Percentiles rank a stretch among this genome's conserved stretches.
phyloP scores from a whole-genome alignment of 495 filamentous ascomycete genomes.

The Hyaloscypha finlandica region DNA sequence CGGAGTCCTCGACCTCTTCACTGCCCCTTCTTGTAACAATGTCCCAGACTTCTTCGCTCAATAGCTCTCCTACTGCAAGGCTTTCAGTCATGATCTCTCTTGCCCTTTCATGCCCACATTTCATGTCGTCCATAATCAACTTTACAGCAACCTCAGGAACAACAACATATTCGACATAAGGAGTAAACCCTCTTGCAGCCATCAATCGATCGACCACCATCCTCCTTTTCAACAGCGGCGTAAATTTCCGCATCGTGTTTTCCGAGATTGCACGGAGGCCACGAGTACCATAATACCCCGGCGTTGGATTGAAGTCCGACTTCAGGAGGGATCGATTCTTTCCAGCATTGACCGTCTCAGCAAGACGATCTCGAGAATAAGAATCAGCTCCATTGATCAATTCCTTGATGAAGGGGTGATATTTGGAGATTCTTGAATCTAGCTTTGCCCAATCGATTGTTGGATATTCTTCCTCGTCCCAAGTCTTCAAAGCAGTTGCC shows the following conservation, averaged over 20 bases:
- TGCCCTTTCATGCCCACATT: conserved; percentile 62
- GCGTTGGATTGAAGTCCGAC: conserved; percentile 43
- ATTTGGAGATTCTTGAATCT: conserved; percentile 59
- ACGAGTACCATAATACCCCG: conserved; percentile 86
- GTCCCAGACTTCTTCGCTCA: conserved; percentile 70
- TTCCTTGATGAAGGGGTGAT: conserved; percentile 54
- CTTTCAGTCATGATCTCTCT: conserved; percentile 72
- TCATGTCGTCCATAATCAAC: conserved; percentile 87
- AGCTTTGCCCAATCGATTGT: conserved; percentile 74
- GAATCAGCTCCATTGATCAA: conserved; percentile 63
- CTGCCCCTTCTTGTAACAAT: conserved; percentile 51
- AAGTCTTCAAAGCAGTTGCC: conserved; percentile 57
- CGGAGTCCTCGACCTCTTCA: conserved; percentile 29
- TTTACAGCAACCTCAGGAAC: conserved; percentile 79
- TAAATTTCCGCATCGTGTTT: conserved; percentile 63
- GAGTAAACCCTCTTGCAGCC: conserved; percentile 65
- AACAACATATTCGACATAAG: conserved; percentile 81
- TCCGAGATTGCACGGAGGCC: conserved; percentile 68
- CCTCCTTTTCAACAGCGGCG: conserved; percentile 60
- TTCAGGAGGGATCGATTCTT: conserved; percentile 62
- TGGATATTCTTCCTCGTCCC: conserved; percentile 70
- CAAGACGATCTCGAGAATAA: conserved; percentile 62
- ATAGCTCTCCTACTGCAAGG: conserved; percentile 70
- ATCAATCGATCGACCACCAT: conserved; percentile 69
- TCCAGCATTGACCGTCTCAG: conserved; percentile 58